Percentiles rank a stretch among this genome's conserved stretches.
Conservation (phyloP, 345 rosid genomes). For the Bruguiera sexangula region DNA sequence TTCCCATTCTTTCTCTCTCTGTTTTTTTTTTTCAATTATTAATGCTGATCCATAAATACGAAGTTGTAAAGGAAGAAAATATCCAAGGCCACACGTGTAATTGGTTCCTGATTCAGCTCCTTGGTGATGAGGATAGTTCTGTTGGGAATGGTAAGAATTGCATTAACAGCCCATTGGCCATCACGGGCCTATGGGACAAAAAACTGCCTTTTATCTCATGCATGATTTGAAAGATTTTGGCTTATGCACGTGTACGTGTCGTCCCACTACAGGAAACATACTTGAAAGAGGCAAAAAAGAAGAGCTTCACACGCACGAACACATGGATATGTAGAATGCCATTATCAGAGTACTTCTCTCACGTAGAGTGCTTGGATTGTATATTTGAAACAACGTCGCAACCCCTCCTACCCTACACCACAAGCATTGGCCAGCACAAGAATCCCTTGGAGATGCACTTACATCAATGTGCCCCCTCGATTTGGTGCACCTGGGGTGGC, state of each 20-base stretch:
- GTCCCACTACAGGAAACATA: not conserved
- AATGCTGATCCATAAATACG: not conserved
- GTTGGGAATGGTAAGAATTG: too few species aligned
- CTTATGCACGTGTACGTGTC: not conserved
- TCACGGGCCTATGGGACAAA: too few species aligned
- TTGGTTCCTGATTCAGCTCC: not conserved
- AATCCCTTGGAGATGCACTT: constrained; percentile 10
- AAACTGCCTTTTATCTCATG: too few species aligned
- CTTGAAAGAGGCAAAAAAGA: too few species aligned
- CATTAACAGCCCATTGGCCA: too few species aligned
- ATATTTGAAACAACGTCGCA: not conserved
- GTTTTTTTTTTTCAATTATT: not conserved
- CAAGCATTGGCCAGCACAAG: constrained; percentile 3
- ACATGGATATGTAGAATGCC: too few species aligned
- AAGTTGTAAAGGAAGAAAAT: not conserved
- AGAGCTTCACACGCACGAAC: too few species aligned
- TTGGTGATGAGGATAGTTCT: too few species aligned
- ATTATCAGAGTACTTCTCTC: not conserved
- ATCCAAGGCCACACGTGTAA: constrained; percentile 16
- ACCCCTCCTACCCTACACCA: not conserved
- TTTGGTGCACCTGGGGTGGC: constrained; percentile 24
- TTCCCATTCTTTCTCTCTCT: not conserved
- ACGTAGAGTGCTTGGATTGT: not conserved
- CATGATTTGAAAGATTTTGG: constrained; percentile 10
- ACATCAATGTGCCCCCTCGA: constrained; percentile 25